phyloP scores from a whole-genome alignment of 2,329 filamentous ascomycete species.

The Aureobasidium namibiae region DNA sequence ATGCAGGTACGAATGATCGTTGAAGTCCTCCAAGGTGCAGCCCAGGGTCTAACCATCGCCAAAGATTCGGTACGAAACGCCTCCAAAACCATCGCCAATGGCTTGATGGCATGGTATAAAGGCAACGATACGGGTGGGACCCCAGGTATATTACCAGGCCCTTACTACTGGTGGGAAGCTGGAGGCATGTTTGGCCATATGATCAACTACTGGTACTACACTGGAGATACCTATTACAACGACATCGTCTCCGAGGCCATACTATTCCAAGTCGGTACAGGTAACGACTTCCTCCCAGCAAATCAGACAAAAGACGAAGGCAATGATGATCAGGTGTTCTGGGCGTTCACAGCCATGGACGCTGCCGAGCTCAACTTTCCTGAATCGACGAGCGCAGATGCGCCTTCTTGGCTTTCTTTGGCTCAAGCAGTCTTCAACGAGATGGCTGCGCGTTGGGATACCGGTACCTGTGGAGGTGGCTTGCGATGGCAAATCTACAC shows the following conservation, averaged over 20 bases:
- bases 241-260: slow-evolving; percentile 34
- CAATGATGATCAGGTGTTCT: slow-evolving; percentile 65
- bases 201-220: slow-evolving; percentile 39
- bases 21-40: background rate
- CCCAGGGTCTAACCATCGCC: background rate
- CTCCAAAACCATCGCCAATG: slow-evolving; percentile 24
- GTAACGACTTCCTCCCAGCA: slow-evolving; percentile 35
- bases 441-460: slow-evolving; percentile 64
- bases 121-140: slow-evolving; percentile 25
- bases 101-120: slow-evolving; percentile 27
- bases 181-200: slow-evolving; percentile 27
- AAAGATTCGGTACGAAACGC: slow-evolving; percentile 27
- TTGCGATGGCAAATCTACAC: slow-evolving; percentile 79
- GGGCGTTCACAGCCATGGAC: slow-evolving; percentile 73
- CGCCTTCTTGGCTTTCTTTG: slow-evolving; percentile 61
- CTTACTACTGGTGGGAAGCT: slow-evolving; percentile 42
- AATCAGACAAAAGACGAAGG: slow-evolving; percentile 27
- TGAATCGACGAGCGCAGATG: slow-evolving; percentile 52
- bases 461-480: slow-evolving; percentile 58
- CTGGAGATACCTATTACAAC: slow-evolving; percentile 36
- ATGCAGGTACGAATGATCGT: background rate
- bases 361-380: slow-evolving; percentile 71
- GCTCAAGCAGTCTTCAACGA: slow-evolving; percentile 75
- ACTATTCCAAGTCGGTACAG: slow-evolving; percentile 32
- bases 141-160: slow-evolving; percentile 26